phyloP scores from a whole-genome alignment of 2,329 filamentous ascomycete genomes.

The Colletotrichum gloeosporioides region DNA sequence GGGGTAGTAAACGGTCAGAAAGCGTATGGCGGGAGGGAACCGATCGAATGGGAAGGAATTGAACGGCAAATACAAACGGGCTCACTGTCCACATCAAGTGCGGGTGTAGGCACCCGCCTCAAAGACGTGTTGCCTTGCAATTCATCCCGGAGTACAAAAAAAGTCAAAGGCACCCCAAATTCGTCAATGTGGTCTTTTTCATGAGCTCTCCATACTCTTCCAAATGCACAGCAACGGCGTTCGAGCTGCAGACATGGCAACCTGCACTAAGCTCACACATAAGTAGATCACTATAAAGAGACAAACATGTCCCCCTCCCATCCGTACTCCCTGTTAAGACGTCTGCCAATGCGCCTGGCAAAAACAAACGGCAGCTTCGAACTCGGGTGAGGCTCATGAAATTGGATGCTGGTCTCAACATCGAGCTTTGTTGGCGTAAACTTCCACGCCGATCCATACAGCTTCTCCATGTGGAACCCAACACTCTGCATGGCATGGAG shows the following conservation, averaged over 20 bases:
- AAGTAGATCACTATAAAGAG: constrained; percentile 1
- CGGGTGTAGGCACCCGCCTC: not conserved
- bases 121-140: not conserved
- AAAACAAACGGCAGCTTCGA: constrained; percentile 53
- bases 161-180: not conserved
- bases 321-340: constrained; percentile 55
- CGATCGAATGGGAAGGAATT: not conserved
- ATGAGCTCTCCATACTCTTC: not conserved
- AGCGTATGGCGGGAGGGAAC: not conserved
- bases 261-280: not conserved
- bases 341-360: constrained; percentile 52
- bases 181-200: not conserved
- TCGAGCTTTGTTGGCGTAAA: constrained; percentile 51
- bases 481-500: constrained; percentile 53
- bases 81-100: not conserved
- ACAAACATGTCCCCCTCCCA: constrained; percentile 54
- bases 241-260: not conserved
- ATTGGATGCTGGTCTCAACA: constrained; percentile 57
- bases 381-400: constrained; percentile 64
- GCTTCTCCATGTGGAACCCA: constrained; percentile 59
- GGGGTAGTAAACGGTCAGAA: not conserved
- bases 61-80: not conserved
- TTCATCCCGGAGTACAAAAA: not conserved
- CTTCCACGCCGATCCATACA: constrained; percentile 67
- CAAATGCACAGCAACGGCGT: not conserved